A percentile compares a stretch with the other conserved stretches of the same genome.
Evolutionary conservation across 257 asterid genomes (phyloP).

Genomic region (Jasminum sambac): DNA sequence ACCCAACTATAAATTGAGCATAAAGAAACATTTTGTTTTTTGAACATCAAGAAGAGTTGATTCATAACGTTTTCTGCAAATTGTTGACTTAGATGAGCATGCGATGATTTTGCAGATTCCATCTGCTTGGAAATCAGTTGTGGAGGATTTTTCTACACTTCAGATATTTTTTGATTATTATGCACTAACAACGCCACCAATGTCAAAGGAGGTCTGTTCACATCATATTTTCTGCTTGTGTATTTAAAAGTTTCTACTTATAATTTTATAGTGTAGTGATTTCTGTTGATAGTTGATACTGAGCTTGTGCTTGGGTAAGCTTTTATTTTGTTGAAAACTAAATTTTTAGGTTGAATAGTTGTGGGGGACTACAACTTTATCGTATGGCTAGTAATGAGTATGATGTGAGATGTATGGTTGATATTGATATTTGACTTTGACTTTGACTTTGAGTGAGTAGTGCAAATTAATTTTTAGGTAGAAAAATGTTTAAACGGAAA

Average conservation of each 20-base stretch:
- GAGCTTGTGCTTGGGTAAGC: no score
- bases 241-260: not conserved
- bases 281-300: not conserved
- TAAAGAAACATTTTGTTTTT: not conserved
- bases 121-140: conserved; percentile 75
- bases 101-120: conserved; percentile 64
- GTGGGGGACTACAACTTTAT: no score
- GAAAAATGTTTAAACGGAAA: not conserved
- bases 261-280: not conserved
- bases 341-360: no score
- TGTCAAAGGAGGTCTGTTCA: conserved; percentile 85
- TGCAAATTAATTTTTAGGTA: no score
- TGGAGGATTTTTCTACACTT: conserved; percentile 83
- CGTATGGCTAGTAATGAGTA: no score
- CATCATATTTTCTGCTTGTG: conserved; percentile 18
- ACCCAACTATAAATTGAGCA: not conserved
- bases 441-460: no score
- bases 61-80: conserved; percentile 22
- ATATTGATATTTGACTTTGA: no score
- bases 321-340: no score
- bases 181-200: conserved; percentile 72
- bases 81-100: conserved; percentile 20
- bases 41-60: not conserved
- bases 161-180: conserved; percentile 94
- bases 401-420: no score